phyloP scores from a whole-genome alignment of 1,284 basidiomycete genomes.

The Amylostereum areolatum region DNA sequence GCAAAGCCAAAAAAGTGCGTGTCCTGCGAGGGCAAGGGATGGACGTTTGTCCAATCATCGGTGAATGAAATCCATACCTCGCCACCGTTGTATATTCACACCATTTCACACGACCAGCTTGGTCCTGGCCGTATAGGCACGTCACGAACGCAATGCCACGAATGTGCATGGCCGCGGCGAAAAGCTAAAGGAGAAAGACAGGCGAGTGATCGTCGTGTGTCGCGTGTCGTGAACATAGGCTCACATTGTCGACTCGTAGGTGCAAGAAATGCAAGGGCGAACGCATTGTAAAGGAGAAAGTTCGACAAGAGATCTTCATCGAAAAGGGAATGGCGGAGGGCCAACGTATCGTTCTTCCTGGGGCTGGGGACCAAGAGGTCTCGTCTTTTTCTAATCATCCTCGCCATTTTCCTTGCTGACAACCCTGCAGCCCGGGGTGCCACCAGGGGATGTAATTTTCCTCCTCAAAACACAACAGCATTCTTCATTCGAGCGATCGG shows the following conservation, averaged over 20 bases:
- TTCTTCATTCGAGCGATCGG: slow-evolving; percentile 75
- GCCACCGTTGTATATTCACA: slow-evolving; percentile 2
- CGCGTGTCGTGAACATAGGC: too few relatives aligned
- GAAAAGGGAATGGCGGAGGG: slow-evolving; percentile 87
- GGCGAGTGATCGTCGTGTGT: slow-evolving; percentile 43
- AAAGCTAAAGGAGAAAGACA: slow-evolving; percentile 84
- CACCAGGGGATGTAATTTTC: slow-evolving; percentile 87
- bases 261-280: slow-evolving; percentile 96
- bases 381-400: slow-evolving; percentile 1
- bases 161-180: slow-evolving; percentile 80
- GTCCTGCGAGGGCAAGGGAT: slow-evolving; percentile 82
- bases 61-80: slow-evolving; percentile 25
- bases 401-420: slow-evolving; percentile 2
- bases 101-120: slow-evolving; percentile 29
- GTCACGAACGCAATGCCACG: slow-evolving; percentile 57
- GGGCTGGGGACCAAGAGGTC: slow-evolving; percentile 89
- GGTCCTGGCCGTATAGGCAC: slow-evolving; percentile 44
- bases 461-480: slow-evolving; percentile 67
- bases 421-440: slow-evolving; percentile 61
- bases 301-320: slow-evolving; percentile 79
- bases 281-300: slow-evolving; percentile 83
- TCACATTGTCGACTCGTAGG: slow-evolving; percentile 31
- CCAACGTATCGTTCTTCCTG: slow-evolving; percentile 81
- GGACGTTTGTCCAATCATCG: slow-evolving; percentile 57
- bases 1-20: slow-evolving; percentile 80